A percentile compares a stretch with the other conserved stretches of the same genome.
phyloP scores from a whole-genome alignment of 148 eudicot species.

The Fagopyrum homotropicum region DNA sequence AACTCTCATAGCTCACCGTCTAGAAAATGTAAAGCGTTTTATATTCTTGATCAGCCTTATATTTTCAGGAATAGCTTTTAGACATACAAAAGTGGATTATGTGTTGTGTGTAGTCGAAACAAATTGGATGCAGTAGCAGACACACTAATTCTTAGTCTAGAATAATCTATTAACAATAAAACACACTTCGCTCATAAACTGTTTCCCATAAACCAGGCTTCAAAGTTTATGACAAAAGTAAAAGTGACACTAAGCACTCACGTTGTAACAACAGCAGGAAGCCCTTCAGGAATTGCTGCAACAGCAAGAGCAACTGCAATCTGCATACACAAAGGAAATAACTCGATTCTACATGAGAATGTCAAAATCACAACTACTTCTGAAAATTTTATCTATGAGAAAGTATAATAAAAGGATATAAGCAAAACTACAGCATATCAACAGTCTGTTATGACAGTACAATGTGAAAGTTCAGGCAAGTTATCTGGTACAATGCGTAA shows the following conservation, averaged over 20 bases:
- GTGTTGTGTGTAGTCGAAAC: not conserved
- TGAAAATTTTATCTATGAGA: not conserved
- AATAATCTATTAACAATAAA: not conserved
- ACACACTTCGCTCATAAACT: not conserved
- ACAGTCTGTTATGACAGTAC: not conserved
- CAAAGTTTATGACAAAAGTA: not conserved
- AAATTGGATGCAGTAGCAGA: not conserved
- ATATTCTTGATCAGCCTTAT: no score
- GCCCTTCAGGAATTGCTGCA: conserved; percentile 82
- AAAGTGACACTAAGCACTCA: conserved; percentile 24
- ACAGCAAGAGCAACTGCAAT: conserved; percentile 89
- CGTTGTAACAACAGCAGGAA: conserved; percentile 84
- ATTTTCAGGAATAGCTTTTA: not conserved
- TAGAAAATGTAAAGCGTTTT: no score
- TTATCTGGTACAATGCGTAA: not conserved
- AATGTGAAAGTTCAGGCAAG: not conserved
- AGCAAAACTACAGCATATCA: not conserved
- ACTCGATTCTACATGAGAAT: conserved; percentile 1
- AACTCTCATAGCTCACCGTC: no score
- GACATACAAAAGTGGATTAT: not conserved
- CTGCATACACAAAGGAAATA: conserved; percentile 20
- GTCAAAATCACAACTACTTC: not conserved
- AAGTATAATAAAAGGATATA: not conserved
- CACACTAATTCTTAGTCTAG: not conserved
- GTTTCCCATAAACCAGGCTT: not conserved